A percentile compares a stretch with the other conserved stretches of the same genome.
phyloP scores from a whole-genome alignment of 2,329 filamentous ascomycete species.

The Juglanconis sp. region DNA sequence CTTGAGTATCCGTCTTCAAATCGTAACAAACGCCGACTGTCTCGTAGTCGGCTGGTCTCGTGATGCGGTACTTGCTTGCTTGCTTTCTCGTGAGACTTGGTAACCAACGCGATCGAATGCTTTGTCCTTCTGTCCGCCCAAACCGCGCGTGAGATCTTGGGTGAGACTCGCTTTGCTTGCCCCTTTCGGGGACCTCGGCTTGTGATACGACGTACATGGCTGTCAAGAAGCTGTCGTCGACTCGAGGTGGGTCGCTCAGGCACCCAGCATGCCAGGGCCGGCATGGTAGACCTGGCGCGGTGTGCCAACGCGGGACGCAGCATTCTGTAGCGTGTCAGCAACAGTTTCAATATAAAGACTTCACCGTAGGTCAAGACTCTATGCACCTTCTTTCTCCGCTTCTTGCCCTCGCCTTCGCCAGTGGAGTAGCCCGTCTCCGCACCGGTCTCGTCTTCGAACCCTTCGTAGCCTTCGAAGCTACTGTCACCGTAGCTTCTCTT shows the following conservation, averaged over 20 bases:
- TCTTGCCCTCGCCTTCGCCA: constrained; percentile 63
- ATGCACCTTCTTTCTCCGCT: constrained; percentile 64
- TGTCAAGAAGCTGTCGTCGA: constrained; percentile 15
- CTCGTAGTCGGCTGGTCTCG: not conserved
- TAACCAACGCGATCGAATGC: constrained; percentile 14
- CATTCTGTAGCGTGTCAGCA: constrained; percentile 46
- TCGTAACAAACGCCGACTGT: not conserved
- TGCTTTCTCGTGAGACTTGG: not conserved
- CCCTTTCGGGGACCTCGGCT: not conserved
- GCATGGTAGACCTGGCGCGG: constrained; percentile 41
- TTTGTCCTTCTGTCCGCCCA: constrained; percentile 20
- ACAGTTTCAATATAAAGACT: constrained; percentile 24
- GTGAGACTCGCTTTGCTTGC: not conserved
- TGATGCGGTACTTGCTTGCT: not conserved
- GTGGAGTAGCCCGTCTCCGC: constrained; percentile 65
- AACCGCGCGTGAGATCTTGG: constrained; percentile 16
- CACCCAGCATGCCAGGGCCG: constrained; percentile 56
- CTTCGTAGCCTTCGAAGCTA: constrained; percentile 38
- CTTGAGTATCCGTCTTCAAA: not conserved
- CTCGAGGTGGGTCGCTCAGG: constrained; percentile 36
- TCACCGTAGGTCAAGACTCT: constrained; percentile 23
- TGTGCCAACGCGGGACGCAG: constrained; percentile 27
- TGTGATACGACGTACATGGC: constrained; percentile 10
- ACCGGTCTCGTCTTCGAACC: constrained; percentile 58
- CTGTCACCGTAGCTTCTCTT: constrained; percentile 74